Base-by-base conservation (phyloP, 2,329 filamentous ascomycete genomes). In the Claviceps maximensis region DNA sequence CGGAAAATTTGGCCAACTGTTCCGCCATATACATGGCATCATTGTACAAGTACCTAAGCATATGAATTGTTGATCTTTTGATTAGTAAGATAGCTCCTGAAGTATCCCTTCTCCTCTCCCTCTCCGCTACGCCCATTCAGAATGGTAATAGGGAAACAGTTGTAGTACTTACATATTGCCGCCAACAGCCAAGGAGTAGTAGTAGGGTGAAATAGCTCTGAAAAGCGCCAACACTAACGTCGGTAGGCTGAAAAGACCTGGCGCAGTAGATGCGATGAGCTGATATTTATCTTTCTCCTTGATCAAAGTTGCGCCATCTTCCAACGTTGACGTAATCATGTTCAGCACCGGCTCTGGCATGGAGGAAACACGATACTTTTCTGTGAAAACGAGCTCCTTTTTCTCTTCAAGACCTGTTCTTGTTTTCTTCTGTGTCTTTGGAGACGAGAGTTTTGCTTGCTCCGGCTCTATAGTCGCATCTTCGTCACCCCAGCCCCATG, bases 351-450 rank as follows among this genome's bases (percentile, higher is more conserved):
- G 80, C 56, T 89, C 84, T 0, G 93, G 91, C 65, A 96, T 85
- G 2, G 86, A 86, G 0, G 91, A 96, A 50, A 95, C 86, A 54
- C 83, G 87, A 66, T 95, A 98, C 1, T 79, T 86, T 69, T 98
- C 93, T 56, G 78, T 86, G 46, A 97, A 70, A 0, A 87, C 86
- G 55, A 97, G 71, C 63, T 93, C 86, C 53, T 81, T 75, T 9
- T 74, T 72, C 50, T 62, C 54, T 44, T 74, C 55, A 4, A 57
- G 52, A 31, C 67, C 60, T 7, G 60, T 45, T 33, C 61, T 58
- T 33, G 61, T 58, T 40, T 50, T 51, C 36, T 54, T 56, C 36
- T 42, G 60, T 6, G 50, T 58, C 17, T 55, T 56, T 23, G 13
- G 50, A 23, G 42, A 46, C 21, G 50, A 53, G 9, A 59, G 54